Conservation (phyloP, 1,284 basidiomycete genomes). For the Schizophyllum amplum region DNA sequence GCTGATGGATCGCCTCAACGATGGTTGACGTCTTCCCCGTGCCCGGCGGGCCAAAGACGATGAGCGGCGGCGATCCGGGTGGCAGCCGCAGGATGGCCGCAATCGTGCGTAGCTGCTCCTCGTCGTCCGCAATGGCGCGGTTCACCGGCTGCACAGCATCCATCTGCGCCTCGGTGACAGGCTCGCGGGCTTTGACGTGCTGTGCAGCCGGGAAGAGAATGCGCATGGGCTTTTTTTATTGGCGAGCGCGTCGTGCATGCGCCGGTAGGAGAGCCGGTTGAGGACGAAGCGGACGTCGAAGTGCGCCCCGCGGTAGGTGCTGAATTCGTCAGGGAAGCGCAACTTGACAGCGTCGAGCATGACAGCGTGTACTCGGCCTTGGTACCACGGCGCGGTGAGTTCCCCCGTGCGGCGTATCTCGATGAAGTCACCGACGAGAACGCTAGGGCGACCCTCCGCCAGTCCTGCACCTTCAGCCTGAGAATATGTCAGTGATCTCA, state of each 20-base stretch:
- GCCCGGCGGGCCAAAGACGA: conserved; percentile 52
- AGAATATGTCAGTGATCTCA: conserved; percentile 1
- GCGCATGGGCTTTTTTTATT: conserved; percentile 26
- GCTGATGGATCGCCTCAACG: conserved; percentile 41
- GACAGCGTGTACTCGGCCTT: conserved; percentile 42
- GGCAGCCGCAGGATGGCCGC: conserved; percentile 36
- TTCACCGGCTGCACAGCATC: conserved; percentile 25
- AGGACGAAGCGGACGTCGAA: conserved; percentile 44
- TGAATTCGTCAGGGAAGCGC: conserved; percentile 35
- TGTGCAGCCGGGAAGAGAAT: conserved; percentile 35
- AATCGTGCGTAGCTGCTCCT: conserved; percentile 38
- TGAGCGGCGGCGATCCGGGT: conserved; percentile 40
- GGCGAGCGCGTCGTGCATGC: conserved; percentile 41
- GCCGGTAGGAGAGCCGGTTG: conserved; percentile 38
- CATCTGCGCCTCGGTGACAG: conserved; percentile 19
- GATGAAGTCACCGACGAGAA: conserved; percentile 45
- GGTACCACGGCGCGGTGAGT: conserved; percentile 30
- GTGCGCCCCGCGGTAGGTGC: conserved; percentile 28
- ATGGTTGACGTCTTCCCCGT: conserved; percentile 46
- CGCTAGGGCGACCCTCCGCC: conserved; percentile 39
- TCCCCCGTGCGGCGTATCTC: conserved; percentile 22
- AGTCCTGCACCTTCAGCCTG: conserved; percentile 41
- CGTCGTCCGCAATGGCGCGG: conserved; percentile 28
- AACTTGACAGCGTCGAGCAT: conserved; percentile 31
- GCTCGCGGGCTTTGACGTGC: conserved; percentile 19